Conservation (phyloP, 2,329 filamentous ascomycete genomes). For the Celoporthe dispersa region DNA sequence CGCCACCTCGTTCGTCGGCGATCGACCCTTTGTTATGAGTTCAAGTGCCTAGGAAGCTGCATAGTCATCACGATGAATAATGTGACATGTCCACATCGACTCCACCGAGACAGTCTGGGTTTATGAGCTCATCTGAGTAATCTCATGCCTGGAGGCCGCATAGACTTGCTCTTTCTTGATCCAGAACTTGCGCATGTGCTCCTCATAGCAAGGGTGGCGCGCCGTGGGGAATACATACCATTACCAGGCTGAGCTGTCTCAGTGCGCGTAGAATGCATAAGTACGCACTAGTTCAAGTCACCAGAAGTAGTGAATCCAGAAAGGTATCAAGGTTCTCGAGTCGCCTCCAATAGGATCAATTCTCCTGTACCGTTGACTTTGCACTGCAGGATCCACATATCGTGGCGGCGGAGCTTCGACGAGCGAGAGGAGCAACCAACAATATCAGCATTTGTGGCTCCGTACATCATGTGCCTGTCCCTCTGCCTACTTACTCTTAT, state of each 20-base stretch:
- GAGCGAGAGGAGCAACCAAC: background rate
- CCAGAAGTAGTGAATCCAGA: background rate
- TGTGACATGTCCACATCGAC: background rate
- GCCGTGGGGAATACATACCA: background rate
- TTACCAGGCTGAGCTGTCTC: background rate
- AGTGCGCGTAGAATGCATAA: background rate
- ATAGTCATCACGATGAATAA: conserved; percentile 7
- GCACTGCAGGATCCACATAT: background rate
- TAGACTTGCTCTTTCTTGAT: background rate
- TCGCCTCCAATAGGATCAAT: background rate
- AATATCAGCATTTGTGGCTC: background rate
- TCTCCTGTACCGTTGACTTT: background rate
- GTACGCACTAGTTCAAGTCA: background rate
- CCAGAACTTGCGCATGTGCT: background rate
- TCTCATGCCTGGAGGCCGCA: background rate
- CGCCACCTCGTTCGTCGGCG: background rate
- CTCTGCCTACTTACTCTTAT: background rate
- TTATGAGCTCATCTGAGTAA: conserved; percentile 1
- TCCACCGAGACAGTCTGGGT: background rate
- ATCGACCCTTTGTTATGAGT: background rate
- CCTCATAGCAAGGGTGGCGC: background rate
- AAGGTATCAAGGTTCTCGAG: too few relatives aligned
- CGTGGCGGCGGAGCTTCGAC: background rate
- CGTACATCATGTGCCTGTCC: background rate
- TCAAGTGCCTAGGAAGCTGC: background rate